These are phyloP conservation scores for Alternaria postmessia DNA, from an alignment of 2,329 filamentous ascomycete species.

Conservation along the genomic window DNA sequence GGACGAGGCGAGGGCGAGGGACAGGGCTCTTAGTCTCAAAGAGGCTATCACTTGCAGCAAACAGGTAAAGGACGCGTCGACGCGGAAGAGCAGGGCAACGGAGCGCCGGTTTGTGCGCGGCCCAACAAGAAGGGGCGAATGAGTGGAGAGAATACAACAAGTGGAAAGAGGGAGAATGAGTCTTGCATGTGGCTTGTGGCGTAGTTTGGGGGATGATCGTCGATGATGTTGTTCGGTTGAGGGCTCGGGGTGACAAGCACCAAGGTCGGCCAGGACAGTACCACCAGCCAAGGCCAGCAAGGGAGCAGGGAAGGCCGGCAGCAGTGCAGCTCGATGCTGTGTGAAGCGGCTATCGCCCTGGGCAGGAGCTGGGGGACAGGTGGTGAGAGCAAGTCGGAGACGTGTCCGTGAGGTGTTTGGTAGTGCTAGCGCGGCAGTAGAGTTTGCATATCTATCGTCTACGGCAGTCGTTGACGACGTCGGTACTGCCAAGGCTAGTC, in stretches of 20 bases:
- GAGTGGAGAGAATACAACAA: not conserved
- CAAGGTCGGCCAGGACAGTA: not conserved
- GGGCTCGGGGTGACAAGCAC: conserved; percentile 2
- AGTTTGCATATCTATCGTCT: not conserved
- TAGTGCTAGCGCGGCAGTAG: not conserved
- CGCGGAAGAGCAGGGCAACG: not conserved
- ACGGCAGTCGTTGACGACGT: not conserved
- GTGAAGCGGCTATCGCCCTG: conserved; percentile 7
- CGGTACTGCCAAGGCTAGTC: conserved; percentile 3
- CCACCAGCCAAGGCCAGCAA: not conserved
- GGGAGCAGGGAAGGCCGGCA: not conserved
- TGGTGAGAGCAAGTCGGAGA: not conserved
- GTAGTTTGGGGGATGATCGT: conserved; percentile 10
- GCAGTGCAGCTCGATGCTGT: conserved; percentile 8
- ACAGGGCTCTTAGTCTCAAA: conserved; percentile 3
- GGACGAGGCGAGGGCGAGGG: conserved; percentile 4
- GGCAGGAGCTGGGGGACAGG: not conserved
- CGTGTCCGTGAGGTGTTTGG: not conserved
- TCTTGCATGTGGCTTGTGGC: conserved; percentile 14
- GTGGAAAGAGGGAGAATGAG: not conserved
- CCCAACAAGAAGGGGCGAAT: conserved; percentile 13
- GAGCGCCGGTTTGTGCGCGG: conserved; percentile 1
- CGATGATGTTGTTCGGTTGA: conserved; percentile 6
- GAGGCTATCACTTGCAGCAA: conserved; percentile 4
- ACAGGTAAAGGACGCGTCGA: not conserved